These are phyloP conservation scores for Caryopteris hybrid DNA, from an alignment of 305 asterid species.

Conservation along the genomic window DNA sequence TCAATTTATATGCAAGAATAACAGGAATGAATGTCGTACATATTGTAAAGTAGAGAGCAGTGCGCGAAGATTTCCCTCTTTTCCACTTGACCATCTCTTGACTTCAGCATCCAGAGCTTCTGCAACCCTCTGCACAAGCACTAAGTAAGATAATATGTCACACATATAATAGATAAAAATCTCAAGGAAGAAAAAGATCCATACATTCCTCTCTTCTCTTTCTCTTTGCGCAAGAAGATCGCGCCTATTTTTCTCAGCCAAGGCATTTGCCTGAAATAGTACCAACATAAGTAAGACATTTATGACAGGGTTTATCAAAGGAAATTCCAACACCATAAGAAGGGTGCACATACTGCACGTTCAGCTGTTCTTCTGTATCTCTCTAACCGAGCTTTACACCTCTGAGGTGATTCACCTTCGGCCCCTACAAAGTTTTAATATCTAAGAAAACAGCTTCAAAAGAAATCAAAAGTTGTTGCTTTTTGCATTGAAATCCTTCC, in stretches of 20 bases:
- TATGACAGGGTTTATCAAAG: conserved; percentile 2
- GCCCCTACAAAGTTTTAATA: conserved; percentile 45
- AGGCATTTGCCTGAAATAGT: conserved; percentile 80
- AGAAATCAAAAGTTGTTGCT: conserved; percentile 9
- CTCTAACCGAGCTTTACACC: conserved; percentile 91
- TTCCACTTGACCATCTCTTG: conserved; percentile 93
- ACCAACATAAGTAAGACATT: conserved; percentile 14
- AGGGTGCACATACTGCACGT: conserved; percentile 71
- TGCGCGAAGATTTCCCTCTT: conserved; percentile 92
- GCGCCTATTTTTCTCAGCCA: conserved; percentile 93
- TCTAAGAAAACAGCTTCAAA: conserved; percentile 21
- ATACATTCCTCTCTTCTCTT: conserved; percentile 84
- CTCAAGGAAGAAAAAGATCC: conserved; percentile 24
- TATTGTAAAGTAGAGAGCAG: conserved; percentile 95
- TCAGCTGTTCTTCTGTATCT: conserved; percentile 88
- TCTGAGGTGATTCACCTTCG: conserved; percentile 83
- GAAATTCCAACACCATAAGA: neutral
- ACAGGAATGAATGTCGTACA: conserved; percentile 44
- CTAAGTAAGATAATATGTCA: conserved; percentile 27
- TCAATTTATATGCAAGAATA: neutral
- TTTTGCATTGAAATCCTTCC: conserved; percentile 9
- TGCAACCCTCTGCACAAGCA: conserved; percentile 71
- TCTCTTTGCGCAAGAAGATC: conserved; percentile 88
- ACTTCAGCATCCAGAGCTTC: conserved; percentile 85
- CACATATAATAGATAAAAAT: conserved; percentile 19